These are phyloP conservation scores for Candida sojae DNA, from an alignment of 1,139 yeast genomes.

Conservation along the genomic window DNA sequence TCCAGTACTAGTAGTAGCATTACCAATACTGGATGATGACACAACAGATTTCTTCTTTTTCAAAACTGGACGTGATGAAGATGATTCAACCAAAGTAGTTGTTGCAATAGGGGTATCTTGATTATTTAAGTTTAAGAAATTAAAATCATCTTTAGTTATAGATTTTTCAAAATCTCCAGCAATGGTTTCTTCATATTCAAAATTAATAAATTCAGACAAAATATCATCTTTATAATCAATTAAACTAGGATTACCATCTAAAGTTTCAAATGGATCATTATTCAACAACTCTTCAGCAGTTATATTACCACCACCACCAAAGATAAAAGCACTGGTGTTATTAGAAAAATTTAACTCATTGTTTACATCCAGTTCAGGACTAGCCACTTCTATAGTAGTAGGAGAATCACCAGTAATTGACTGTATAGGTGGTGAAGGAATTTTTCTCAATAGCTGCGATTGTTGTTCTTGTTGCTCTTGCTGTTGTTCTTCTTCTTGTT, in stretches of 20 bases:
- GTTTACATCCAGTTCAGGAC: conserved; percentile 18
- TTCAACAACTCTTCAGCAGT: conserved; percentile 19
- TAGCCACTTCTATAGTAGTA: conserved; percentile 17
- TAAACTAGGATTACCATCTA: neutral
- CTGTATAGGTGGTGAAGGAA: conserved; percentile 1
- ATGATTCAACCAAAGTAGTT: conserved; percentile 1
- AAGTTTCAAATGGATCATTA: conserved; percentile 16
- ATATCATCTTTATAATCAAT: conserved; percentile 1
- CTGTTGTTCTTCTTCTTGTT: conserved; percentile 4
- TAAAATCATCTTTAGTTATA: neutral
- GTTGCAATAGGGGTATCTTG: conserved; percentile 3
- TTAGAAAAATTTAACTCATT: conserved; percentile 7
- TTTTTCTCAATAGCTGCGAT: neutral
- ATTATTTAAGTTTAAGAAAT: conserved; percentile 4
- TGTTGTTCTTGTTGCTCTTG: conserved; percentile 8
- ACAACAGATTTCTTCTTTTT: conserved; percentile 9
- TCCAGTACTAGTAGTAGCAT: neutral
- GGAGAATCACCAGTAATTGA: conserved; percentile 13
- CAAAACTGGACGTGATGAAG: conserved; percentile 6
- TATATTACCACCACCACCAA: conserved; percentile 5
- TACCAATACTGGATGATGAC: conserved; percentile 7
- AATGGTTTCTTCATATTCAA: conserved; percentile 10
- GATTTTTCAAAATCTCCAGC: conserved; percentile 6
- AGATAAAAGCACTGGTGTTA: conserved; percentile 3
- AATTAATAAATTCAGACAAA: conserved; percentile 11